phyloP scores from a whole-genome alignment of 179 eudicot genomes.

The Camellia oleifera region DNA sequence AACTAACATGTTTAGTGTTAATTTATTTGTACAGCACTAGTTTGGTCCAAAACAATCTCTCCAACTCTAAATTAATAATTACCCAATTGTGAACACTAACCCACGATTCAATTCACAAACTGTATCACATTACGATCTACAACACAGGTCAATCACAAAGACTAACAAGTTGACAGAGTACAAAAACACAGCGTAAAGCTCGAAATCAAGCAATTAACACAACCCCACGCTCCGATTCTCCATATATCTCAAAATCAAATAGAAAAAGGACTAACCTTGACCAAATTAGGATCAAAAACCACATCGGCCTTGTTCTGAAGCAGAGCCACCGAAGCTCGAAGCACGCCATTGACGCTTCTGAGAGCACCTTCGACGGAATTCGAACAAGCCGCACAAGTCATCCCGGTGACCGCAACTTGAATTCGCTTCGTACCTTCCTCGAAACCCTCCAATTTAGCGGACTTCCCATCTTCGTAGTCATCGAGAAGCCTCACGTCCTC shows the following conservation, averaged over 20 bases:
- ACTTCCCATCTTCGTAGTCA: conserved; percentile 26
- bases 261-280: conserved; percentile 41
- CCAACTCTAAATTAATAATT: too few species aligned
- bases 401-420: conserved; percentile 73
- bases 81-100: too few species aligned
- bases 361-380: conserved; percentile 82
- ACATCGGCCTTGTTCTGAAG: conserved; percentile 79
- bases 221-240: too few species aligned
- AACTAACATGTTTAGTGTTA: too few species aligned
- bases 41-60: too few species aligned
- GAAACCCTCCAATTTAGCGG: background rate
- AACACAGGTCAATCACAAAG: background rate
- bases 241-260: background rate
- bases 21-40: too few species aligned
- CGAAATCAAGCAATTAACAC: too few species aligned
- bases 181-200: too few species aligned
- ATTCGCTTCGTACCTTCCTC: conserved; percentile 33
- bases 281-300: conserved; percentile 55
- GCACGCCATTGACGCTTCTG: conserved; percentile 56
- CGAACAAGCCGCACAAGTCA: conserved; percentile 96
- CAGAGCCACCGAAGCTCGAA: conserved; percentile 76
- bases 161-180: background rate
- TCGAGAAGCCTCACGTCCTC: conserved; percentile 78
- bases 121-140: too few species aligned
- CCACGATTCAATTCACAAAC: too few species aligned